Conservation (phyloP, 2,329 filamentous ascomycete genomes). For the Scedosporium aurantiacum region DNA sequence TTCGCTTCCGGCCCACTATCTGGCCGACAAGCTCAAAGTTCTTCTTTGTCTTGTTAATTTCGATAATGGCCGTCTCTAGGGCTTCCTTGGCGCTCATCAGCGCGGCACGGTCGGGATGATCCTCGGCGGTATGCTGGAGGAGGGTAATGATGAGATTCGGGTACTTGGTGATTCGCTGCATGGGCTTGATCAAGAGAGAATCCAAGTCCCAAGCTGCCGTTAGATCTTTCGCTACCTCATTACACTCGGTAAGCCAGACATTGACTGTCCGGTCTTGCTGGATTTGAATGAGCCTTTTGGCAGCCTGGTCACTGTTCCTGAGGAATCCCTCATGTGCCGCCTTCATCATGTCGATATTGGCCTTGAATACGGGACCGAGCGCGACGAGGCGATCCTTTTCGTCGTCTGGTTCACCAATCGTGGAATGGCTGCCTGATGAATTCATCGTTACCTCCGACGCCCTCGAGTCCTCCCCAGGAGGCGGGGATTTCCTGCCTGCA, state of each 20-base stretch:
- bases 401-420: slow-evolving; percentile 33
- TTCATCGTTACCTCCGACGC: slow-evolving; percentile 21
- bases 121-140: slow-evolving; percentile 63
- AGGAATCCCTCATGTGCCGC: slow-evolving; percentile 50
- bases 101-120: slow-evolving; percentile 70
- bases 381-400: slow-evolving; percentile 39
- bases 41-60: slow-evolving; percentile 94
- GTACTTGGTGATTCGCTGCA: slow-evolving; percentile 90
- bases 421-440: slow-evolving; percentile 19
- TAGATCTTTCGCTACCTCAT: slow-evolving; percentile 81
- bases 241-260: slow-evolving; percentile 90
- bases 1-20: slow-evolving; percentile 74
- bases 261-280: slow-evolving; percentile 52
- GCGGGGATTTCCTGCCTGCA: slow-evolving; percentile 16
- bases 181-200: slow-evolving; percentile 92
- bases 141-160: slow-evolving; percentile 75
- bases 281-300: slow-evolving; percentile 49
- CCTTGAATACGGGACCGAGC: slow-evolving; percentile 42
- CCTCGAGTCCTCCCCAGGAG: slow-evolving; percentile 30
- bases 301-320: slow-evolving; percentile 51
- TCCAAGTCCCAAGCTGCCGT: slow-evolving; percentile 92
- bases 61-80: slow-evolving; percentile 58
- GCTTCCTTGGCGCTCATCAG: slow-evolving; percentile 43
- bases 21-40: slow-evolving; percentile 87
- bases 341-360: slow-evolving; percentile 50